Conservation (phyloP, 257 asterid genomes). For the Solanum stenotomum region DNA sequence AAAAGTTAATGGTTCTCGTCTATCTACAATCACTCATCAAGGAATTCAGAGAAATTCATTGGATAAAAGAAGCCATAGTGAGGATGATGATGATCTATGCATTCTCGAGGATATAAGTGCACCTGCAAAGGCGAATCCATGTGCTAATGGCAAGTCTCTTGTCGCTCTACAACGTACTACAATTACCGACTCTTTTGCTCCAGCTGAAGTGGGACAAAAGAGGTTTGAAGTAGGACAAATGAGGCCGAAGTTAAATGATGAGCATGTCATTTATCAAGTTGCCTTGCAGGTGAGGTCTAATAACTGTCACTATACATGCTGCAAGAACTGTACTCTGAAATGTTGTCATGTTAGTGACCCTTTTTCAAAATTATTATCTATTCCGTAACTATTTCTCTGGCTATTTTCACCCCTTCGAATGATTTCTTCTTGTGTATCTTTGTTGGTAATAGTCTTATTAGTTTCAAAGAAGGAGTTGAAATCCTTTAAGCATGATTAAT, state of each 20-base stretch:
- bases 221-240: slow-evolving; percentile 24
- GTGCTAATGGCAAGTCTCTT: slow-evolving; percentile 27
- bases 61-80: slow-evolving; percentile 17
- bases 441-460: not conserved
- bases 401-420: not conserved
- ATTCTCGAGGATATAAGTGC: slow-evolving; percentile 68
- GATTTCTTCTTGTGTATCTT: not conserved
- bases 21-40: slow-evolving; percentile 22
- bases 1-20: slow-evolving; percentile 6
- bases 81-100: slow-evolving; percentile 60
- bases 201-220: slow-evolving; percentile 19
- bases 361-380: not conserved
- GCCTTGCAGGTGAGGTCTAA: slow-evolving; percentile 58
- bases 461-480: not conserved
- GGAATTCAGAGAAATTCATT: slow-evolving; percentile 23
- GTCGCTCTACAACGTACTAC: slow-evolving; percentile 19
- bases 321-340: not conserved
- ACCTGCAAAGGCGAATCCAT: slow-evolving; percentile 29
- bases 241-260: slow-evolving; percentile 54
- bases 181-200: slow-evolving; percentile 28
- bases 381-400: not conserved
- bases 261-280: slow-evolving; percentile 50
- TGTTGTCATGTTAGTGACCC: not conserved
- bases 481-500: not conserved
- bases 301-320: not conserved